Evolutionary conservation across 345 rosid species (phyloP).

Genomic region (Eucalyptus erythrocorys): DNA sequence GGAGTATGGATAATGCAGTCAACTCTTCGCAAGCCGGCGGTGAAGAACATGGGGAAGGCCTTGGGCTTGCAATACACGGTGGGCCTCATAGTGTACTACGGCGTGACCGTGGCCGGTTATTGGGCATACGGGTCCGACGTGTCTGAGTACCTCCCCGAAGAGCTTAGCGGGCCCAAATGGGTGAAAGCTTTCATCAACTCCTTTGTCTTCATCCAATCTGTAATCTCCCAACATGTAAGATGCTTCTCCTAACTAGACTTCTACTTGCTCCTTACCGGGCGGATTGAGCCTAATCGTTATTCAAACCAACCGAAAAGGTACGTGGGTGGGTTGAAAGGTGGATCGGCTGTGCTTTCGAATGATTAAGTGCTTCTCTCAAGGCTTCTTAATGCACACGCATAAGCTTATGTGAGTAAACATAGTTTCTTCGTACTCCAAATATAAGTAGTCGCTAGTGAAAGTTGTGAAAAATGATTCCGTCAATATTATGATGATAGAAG

Average conservation of each 20-base stretch:
- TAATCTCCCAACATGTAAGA: slow-evolving; percentile 15
- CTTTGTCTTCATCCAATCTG: slow-evolving; percentile 8
- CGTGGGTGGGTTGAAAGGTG: background rate
- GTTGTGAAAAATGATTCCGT: background rate
- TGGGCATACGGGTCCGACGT: slow-evolving; percentile 23
- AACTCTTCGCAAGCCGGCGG: slow-evolving; percentile 13
- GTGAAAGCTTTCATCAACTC: slow-evolving; percentile 7
- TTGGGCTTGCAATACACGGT: slow-evolving; percentile 4
- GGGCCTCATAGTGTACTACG: slow-evolving; percentile 10
- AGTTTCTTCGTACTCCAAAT: background rate
- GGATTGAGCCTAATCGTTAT: background rate
- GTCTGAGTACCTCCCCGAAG: slow-evolving; percentile 12
- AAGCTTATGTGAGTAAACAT: background rate
- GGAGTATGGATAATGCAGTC: background rate
- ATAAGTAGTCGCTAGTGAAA: background rate
- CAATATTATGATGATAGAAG: background rate
- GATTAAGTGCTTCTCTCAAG: background rate
- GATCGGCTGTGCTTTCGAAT: background rate
- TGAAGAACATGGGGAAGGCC: slow-evolving; percentile 24
- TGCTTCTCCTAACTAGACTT: background rate
- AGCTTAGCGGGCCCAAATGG: slow-evolving; percentile 7
- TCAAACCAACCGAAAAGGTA: background rate
- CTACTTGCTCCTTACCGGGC: background rate
- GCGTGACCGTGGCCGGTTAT: slow-evolving; percentile 4
- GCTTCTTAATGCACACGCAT: background rate